Percentiles rank a stretch among this genome's conserved stretches.
phyloP scores from a whole-genome alignment of 345 rosid genomes.

The rapeseed (Brassica napus) region Da-Ae NC_063436.1:17518501-17519000 shows the following conservation, averaged over 20 bases:
- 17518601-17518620: slow-evolving; percentile 44
- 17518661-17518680: background rate
- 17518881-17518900: background rate
- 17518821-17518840: background rate
- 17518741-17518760: slow-evolving; percentile 41
- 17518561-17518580: slow-evolving; percentile 35
- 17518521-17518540: background rate
- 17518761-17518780: slow-evolving; percentile 28
- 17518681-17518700: slow-evolving; percentile 14
- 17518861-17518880: background rate
- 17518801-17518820: slow-evolving; percentile 54
- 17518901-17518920: background rate
- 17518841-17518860: background rate
- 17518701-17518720: background rate
- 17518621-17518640: slow-evolving; percentile 43
- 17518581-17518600: slow-evolving; percentile 33
- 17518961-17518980: background rate
- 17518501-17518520: background rate
- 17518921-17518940: background rate
- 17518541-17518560: slow-evolving; percentile 15
- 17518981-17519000: background rate
- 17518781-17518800: slow-evolving; percentile 40
- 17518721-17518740: slow-evolving; percentile 6
- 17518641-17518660: background rate
- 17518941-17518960: background rate